Conservation (phyloP, 768 basidiomycete genomes). For the Agaricus sinodeliciosus region DNA sequence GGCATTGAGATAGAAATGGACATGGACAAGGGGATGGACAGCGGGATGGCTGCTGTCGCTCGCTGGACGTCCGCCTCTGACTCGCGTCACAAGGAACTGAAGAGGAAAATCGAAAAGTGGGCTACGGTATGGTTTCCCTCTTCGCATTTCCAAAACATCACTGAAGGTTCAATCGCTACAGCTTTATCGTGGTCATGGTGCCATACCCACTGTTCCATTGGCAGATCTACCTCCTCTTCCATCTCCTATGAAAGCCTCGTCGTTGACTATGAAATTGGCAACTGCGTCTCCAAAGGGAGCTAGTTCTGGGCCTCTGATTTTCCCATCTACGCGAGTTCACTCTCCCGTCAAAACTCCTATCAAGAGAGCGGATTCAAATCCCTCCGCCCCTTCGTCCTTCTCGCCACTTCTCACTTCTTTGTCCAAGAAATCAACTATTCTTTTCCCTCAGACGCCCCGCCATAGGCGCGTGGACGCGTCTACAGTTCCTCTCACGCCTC, state of each 20-base stretch:
- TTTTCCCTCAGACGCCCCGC: slow-evolving; percentile 67
- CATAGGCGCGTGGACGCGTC: slow-evolving; percentile 33
- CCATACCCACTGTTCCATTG: slow-evolving; percentile 54
- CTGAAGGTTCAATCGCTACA: slow-evolving; percentile 19
- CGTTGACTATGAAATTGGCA: slow-evolving; percentile 63
- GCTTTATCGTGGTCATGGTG: slow-evolving; percentile 39
- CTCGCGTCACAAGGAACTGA: slow-evolving; percentile 50
- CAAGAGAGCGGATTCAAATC: slow-evolving; percentile 30
- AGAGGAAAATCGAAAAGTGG: slow-evolving; percentile 60
- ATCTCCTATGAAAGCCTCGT: slow-evolving; percentile 49
- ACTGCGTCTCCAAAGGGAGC: slow-evolving; percentile 67
- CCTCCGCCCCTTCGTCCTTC: slow-evolving; percentile 45
- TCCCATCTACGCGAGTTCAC: background rate
- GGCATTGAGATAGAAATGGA: slow-evolving; percentile 87
- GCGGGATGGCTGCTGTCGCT: slow-evolving; percentile 86
- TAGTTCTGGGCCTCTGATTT: background rate
- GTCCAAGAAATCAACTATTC: slow-evolving; percentile 39
- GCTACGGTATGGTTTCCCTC: slow-evolving; percentile 37
- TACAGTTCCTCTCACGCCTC: slow-evolving; percentile 30
- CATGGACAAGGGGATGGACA: slow-evolving; percentile 71
- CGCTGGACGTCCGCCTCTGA: slow-evolving; percentile 76
- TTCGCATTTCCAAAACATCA: background rate
- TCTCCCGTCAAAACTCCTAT: slow-evolving; percentile 38
- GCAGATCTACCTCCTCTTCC: slow-evolving; percentile 60
- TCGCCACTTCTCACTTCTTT: slow-evolving; percentile 36